Evolutionary conservation across 257 asterid species (phyloP), one percentile per base, ranked within the genome.

Genomic region (Nicotiana benthamiana): DNA sequence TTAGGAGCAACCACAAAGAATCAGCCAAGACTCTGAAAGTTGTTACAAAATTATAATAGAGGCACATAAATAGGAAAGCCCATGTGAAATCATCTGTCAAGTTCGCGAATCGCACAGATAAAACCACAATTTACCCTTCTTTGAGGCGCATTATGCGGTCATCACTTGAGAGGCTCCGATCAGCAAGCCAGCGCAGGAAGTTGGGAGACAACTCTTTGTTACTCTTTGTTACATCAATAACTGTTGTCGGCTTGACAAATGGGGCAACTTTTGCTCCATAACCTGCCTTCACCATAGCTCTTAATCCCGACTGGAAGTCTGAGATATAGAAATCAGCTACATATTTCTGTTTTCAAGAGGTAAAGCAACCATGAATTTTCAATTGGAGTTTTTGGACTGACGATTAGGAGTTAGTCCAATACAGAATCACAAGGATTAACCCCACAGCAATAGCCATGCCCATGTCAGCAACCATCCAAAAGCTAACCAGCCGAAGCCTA

Each of bases 201-300:
- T 85, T 79, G 5, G 95, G 91, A 53, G 91, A 88, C 28, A 85
- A 54, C 53, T 84, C 90, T 82, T 76, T 85, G 83, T 91, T 88
- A 40, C 81, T 84, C 61, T 86, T 81, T 18, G 86, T 83, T 26
- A 87, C 77, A 72, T 91, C 87, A 36, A 88, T 78, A 77, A 85
- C 86, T 28, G 86, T 83, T n/a, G 87, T 63, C 80, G 90, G 87
- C 48, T 87, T 83, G 78, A 89, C 91, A 75, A 88, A 84, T 18
- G 93, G 90, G 9, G 90, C 83, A 28, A 91, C 91, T 75, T 87
- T 88, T 16, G 93, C 91, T 81, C 92, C 92, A 68, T 87, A 83
- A 34, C 93, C 95, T 60, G 95, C 89, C 85, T 91, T 91, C 28
- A 91, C 92, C 51, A 91, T 83, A 82, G 93, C 93, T 84, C 95